These are phyloP conservation scores for Agapanthus africanus DNA, from an alignment of 106 monocot genomes.

Conservation along the genomic window DNA sequence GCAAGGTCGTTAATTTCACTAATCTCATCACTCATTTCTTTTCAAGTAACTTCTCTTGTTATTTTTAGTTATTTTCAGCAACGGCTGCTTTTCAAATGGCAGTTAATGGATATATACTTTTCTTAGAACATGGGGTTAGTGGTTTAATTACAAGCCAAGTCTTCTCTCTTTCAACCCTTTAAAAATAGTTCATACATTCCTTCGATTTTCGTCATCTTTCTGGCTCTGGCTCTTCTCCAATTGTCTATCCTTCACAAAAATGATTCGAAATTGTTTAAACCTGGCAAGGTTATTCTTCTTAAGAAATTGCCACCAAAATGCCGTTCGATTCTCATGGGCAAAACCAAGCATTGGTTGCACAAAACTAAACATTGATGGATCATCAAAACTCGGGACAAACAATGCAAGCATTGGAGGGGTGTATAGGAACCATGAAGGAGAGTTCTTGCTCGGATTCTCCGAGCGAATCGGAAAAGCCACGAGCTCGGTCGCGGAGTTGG, in stretches of 20 bases:
- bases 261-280: not conserved
- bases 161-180: constrained; percentile 6
- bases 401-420: constrained; percentile 61
- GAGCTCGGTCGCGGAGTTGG: constrained; percentile 46
- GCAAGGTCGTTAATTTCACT: no score
- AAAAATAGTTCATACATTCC: not conserved
- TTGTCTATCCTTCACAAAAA: not conserved
- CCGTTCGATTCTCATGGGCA: constrained; percentile 17
- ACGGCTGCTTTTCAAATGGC: no score
- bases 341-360: constrained; percentile 32
- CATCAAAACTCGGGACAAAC: constrained; percentile 18
- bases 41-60: no score
- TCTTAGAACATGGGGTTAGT: constrained; percentile 6
- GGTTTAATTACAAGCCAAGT: not conserved
- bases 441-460: constrained; percentile 43
- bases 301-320: constrained; percentile 9
- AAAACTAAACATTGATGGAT: constrained; percentile 54
- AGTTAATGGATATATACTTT: constrained; percentile 8
- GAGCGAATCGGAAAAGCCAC: constrained; percentile 44
- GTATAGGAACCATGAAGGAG: constrained; percentile 43
- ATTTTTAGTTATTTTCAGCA: no score
- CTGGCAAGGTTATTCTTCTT: not conserved
- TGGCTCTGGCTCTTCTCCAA: not conserved
- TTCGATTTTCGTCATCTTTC: not conserved
- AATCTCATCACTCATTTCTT: no score